Evolutionary conservation across 371 early-diverging fungal genomes (phyloP), one percentile per base, ranked within the genome.

Genomic region (Syncephalastrum racemosum): DNA sequence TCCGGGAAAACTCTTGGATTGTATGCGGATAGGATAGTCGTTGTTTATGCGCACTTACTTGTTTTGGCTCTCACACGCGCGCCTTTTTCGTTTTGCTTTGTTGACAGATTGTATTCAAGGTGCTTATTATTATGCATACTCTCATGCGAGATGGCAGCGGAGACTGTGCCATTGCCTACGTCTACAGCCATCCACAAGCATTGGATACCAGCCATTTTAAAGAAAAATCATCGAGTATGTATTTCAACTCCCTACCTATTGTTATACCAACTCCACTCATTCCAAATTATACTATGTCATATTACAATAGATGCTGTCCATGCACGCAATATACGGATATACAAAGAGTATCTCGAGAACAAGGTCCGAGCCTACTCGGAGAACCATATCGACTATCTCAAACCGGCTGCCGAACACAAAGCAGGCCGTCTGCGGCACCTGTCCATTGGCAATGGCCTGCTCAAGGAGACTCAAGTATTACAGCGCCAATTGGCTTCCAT

Each of bases 91-190:
- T 22, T 22, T 36, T 50, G 16, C 52, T 18, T 58, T 39, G 23
- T 54, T 44, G 45, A 0, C 40, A 93, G 94, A 86, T 91, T n/a
- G 89, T 87, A 4, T 92, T 94, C 80, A 96, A 96, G 67, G 82
- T 92, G 0, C 79, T 96, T 44, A 85, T 93, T 51, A 79, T 93
- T 27, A 75, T 93, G 18, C 97, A 96, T 64, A 85, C 91, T 23
- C 71, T 96, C 62, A 84, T 94, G 71, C 80, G 90, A 23, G 87
- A 93, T 58, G 92, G 92, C 22, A 83, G 86, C 40, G 86, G 87
- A 5, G 86, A 89, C 27, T 75, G 82, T 12, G 81, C 89, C 4
- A 74, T 90, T 57, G 84, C 81, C 20, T 93, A 85, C 47, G 70
- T 92, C 19, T 45, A 49, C 14, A 27, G 40, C 61, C 77, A 85